Base-by-base conservation (phyloP, 148 eudicot species). In the Rhododendron williamsianum region DNA sequence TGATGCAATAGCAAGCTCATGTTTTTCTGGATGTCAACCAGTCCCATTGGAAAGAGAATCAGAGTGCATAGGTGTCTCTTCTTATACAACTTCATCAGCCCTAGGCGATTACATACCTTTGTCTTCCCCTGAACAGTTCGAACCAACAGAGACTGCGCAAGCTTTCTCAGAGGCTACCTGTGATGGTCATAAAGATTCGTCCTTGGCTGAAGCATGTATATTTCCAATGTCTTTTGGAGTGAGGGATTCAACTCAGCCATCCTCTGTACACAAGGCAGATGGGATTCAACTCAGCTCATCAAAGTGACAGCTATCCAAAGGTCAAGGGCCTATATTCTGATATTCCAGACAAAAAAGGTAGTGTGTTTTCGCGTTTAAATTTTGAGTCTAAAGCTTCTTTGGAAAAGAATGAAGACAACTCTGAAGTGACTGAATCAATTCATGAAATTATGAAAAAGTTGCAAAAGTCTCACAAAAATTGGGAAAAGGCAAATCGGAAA, bases 311-410 rank as follows among this genome's bases (percentile, higher is more conserved):
- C 15, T 8, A 54, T 58, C 74, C 7, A 12, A 41, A 16, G 49
- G 81, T 84, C 48, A 87, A 82, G 79, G 48, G 87, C 4, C 73
- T 85, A 71, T 85, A 88, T 43, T 83, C 87, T 76, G 87, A 85
- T 19, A 13, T 52, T 52, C 58, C 19, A 10, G 12, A 13, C 5
- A 71, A 51, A 35, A 83, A 71, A 36, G 54, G 54, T 10, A 49
- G 54, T 49, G 52, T 49, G 52, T 49, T 49, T 49, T 49, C 52
- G 54, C 54, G 3, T 49, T 49, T 49, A 11, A 49, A 49, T 49
- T 49, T 49, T 9, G 54, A 49, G 54, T 49, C 54, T 12, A 49
- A 49, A 49, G 54, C 16, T 49, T 49, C 13, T 49, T 49, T 52
- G 11, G 43, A 48, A 82, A 54, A 49, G 45, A 82, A n/a, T 19